Conservation (phyloP, 345 rosid species). For the Cardamine chenopodiifolia region DNA sequence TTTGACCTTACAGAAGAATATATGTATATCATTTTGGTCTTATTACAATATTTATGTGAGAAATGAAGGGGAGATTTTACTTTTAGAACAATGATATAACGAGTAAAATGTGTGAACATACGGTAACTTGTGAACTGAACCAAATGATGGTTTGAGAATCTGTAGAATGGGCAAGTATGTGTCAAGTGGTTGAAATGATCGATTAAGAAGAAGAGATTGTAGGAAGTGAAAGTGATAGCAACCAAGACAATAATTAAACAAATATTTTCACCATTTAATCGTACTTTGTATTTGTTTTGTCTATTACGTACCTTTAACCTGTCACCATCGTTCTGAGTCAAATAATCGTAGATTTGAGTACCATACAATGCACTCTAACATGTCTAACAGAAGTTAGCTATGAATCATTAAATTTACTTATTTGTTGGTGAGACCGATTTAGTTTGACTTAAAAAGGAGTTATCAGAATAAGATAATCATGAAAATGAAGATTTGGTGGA, state of each 20-base stretch:
- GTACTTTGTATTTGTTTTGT: background rate
- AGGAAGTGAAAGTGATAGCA: no score
- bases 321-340: background rate
- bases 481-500: slow-evolving; percentile 29
- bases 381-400: slow-evolving; percentile 25
- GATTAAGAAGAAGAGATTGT: no score
- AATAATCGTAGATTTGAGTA: slow-evolving; percentile 3
- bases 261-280: background rate
- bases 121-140: background rate
- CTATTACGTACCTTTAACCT: background rate
- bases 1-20: background rate
- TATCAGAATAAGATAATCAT: slow-evolving; percentile 17
- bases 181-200: no score
- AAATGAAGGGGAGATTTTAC: background rate
- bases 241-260: background rate
- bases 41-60: background rate
- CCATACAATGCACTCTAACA: slow-evolving; percentile 5
- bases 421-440: background rate
- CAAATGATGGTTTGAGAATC: background rate
- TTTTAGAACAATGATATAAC: background rate
- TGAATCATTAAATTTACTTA: background rate
- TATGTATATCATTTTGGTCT: background rate
- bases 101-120: background rate
- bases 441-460: slow-evolving; percentile 18
- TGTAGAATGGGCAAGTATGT: background rate